Percentiles rank a stretch among this genome's conserved stretches.
Evolutionary conservation across 352 stramenopile species (phyloP).

Genomic region (Phytophthora brassicae): DNA sequence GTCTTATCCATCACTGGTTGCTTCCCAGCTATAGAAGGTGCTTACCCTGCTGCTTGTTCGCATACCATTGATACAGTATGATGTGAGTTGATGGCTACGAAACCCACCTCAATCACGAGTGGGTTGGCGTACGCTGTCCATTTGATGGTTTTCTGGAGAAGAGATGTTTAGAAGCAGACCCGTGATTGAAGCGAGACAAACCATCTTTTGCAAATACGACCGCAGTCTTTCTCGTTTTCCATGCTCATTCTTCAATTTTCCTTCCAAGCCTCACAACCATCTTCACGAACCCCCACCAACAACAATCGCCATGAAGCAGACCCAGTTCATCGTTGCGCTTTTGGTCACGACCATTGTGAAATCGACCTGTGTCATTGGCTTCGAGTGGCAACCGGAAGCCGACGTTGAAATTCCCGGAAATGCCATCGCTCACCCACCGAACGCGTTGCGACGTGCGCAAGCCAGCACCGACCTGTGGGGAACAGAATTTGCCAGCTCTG

Average conservation of each 20-base stretch:
- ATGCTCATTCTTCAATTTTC: constrained; percentile 39
- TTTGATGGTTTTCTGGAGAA: too few relatives aligned
- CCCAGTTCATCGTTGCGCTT: constrained; percentile 28
- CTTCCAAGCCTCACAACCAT: background rate
- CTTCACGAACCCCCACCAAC: background rate
- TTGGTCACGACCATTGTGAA: constrained; percentile 18
- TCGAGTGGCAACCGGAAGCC: constrained; percentile 27
- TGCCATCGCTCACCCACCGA: constrained; percentile 6
- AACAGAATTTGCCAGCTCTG: constrained; percentile 17
- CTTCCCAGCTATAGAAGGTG: background rate
- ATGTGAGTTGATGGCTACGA: too few relatives aligned
- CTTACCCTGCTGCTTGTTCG: too few relatives aligned
- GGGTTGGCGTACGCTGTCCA: too few relatives aligned
- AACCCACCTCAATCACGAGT: too few relatives aligned
- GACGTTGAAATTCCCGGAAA: constrained; percentile 31
- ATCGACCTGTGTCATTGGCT: constrained; percentile 14
- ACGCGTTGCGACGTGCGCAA: constrained; percentile 32
- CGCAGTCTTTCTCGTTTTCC: background rate
- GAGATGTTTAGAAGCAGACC: too few relatives aligned
- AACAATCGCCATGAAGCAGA: constrained; percentile 31
- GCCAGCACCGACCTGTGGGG: constrained; percentile 20
- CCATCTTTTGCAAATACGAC: background rate
- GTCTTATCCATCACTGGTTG: background rate
- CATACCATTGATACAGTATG: too few relatives aligned
- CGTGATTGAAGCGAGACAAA: background rate